A percentile compares a stretch with the other conserved stretches of the same genome.
Conservation (phyloP, 495 filamentous ascomycete species). For the Astrothelium macrocarpum region DNA sequence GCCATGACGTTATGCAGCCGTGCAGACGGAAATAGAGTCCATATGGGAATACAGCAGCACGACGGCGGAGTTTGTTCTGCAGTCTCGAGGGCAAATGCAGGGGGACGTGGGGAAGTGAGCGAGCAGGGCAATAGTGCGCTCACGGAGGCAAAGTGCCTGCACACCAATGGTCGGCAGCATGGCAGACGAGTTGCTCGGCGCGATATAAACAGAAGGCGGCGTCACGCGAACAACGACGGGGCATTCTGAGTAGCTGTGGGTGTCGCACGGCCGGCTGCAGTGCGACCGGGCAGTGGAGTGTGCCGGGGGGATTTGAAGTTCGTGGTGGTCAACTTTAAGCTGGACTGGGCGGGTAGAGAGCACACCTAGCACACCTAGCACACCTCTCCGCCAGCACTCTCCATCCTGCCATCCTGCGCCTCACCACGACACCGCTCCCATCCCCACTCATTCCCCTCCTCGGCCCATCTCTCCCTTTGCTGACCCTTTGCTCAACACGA, state of each 20-base stretch:
- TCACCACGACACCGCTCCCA: background rate
- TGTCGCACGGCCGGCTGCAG: background rate
- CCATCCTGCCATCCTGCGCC: background rate
- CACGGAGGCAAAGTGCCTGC: background rate
- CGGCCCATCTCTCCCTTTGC: background rate
- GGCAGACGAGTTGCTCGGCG: background rate
- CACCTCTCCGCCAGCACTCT: background rate
- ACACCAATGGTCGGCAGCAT: background rate
- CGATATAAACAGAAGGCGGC: background rate
- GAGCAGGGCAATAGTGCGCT: background rate
- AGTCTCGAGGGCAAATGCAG: background rate
- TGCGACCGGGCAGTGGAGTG: background rate
- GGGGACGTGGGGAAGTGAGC: background rate
- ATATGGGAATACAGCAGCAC: background rate
- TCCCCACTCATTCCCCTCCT: background rate
- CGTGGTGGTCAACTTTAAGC: background rate
- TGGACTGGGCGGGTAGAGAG: background rate
- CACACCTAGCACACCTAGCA: background rate
- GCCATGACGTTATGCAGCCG: background rate
- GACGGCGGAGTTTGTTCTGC: background rate
- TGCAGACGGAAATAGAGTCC: too few relatives aligned
- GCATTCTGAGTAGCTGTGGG: background rate
- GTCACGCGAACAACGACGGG: background rate
- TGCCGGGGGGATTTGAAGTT: background rate
- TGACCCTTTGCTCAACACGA: background rate